Evolutionary conservation across 768 basidiomycete species (phyloP), one percentile per base, ranked within the genome.

Genomic region (Hemileccinum rubropunctum): DNA sequence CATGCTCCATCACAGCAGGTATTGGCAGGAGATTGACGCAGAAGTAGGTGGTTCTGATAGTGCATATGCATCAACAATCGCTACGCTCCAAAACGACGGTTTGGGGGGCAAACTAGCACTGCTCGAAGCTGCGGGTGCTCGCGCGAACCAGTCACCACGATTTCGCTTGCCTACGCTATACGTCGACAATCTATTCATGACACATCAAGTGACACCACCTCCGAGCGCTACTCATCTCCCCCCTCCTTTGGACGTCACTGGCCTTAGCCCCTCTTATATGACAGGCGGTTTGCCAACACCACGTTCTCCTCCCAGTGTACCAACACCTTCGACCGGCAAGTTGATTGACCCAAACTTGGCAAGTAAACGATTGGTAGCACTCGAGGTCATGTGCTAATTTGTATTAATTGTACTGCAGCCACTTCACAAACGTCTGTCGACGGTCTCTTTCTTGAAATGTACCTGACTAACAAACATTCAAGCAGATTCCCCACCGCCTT

Each of bases 401-500:
- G 32, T 35, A 33, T 44, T 36, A 23, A 49, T 40, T 18, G 12
- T 23, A 53, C 35, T 30, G 46, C 58, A 90, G 87, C 86, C 86
- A 30, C 72, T 89, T 48, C 87, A 89, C 61, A 87, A 88, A 73
- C 86, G 87, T 86, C 64, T 52, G 84, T 73, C 10, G 34, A 62
- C 30, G 42, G 37, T 42, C 52, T 51, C 30, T 55, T 48, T 30
- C 26, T 18, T 11, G 21, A 32, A 13, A 17, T 36, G 14, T 44
- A 23, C 45, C 3, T 7, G 48, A 34, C 44, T 56, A 37, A 57
- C 56, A 6, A 20, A 30, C 45, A 37, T 33, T 42, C 51, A 39
- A 47, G 41, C 65, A 91, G 89, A 91, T 70, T 80, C 77, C 51
- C 89, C 89, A 30, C 88, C 89, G 13, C 89, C 89, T 11, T 91